phyloP scores from a whole-genome alignment of 805 yeast genomes.

The Dipodascus geniculatus region DNA sequence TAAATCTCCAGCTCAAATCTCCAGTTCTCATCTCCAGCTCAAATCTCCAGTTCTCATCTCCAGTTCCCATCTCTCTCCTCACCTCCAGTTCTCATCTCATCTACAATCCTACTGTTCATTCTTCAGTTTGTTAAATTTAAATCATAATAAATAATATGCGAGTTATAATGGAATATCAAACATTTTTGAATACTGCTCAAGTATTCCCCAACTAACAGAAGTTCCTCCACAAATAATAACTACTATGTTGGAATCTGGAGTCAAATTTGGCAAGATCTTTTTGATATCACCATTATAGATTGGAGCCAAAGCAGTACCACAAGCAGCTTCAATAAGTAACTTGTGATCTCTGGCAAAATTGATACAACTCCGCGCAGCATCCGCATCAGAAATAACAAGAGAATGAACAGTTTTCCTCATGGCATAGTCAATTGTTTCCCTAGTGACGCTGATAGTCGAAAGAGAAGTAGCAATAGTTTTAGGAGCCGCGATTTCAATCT shows the following conservation, averaged over 20 bases:
- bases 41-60: too few species aligned
- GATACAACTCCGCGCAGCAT: conserved; percentile 43
- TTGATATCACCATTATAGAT: conserved; percentile 17
- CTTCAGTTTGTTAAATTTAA: too few species aligned
- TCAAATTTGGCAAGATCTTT: conserved; percentile 16
- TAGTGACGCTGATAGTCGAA: conserved; percentile 49
- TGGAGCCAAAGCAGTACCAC: conserved; percentile 56
- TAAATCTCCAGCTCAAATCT: too few species aligned
- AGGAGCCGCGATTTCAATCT: conserved; percentile 32
- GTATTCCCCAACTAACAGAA: conserved; percentile 18
- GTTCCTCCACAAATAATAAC: conserved; percentile 52
- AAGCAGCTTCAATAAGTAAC: conserved; percentile 55
- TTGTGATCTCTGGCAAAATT: conserved; percentile 40
- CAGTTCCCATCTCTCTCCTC: too few species aligned
- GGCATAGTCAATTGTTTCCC: conserved; percentile 36
- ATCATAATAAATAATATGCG: not conserved
- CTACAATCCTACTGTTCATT: too few species aligned
- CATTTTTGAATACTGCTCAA: conserved; percentile 15
- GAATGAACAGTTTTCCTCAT: conserved; percentile 27
- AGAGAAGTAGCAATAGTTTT: conserved; percentile 51
- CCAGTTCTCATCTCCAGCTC: too few species aligned
- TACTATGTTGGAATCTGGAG: conserved; percentile 34
- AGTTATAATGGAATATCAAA: conserved; percentile 13
- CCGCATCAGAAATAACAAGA: conserved; percentile 38
- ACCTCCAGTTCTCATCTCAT: too few species aligned